Percentiles rank a stretch among this genome's conserved stretches.
phyloP scores from a whole-genome alignment of 306 rosid species.

The Hylodesmum podocarpum region DNA sequence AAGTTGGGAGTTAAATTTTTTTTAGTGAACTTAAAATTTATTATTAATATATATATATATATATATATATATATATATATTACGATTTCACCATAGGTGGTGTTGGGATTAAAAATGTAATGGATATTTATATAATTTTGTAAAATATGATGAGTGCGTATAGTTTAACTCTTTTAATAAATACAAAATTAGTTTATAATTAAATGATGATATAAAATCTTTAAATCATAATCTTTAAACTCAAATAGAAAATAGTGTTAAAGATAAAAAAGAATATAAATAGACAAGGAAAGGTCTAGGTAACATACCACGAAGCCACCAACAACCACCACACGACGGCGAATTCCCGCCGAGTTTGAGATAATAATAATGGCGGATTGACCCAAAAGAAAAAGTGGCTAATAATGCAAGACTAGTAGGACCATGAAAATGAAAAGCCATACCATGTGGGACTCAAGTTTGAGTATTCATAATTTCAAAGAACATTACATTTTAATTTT shows the following conservation, averaged over 20 bases:
- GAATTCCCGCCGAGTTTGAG: conserved; percentile 30
- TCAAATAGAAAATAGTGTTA: background rate
- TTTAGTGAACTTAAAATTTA: too few relatives aligned
- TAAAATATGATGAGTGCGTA: too few relatives aligned
- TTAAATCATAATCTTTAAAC: too few relatives aligned
- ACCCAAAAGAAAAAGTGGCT: conserved; percentile 37
- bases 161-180: too few relatives aligned
- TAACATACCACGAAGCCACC: background rate
- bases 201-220: too few relatives aligned
- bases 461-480: background rate
- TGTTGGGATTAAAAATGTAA: too few relatives aligned
- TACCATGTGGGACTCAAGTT: background rate
- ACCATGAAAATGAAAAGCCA: background rate
- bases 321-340: conserved; percentile 19
- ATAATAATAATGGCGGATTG: conserved; percentile 3
- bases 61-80: too few relatives aligned
- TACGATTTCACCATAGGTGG: too few relatives aligned
- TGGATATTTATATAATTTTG: too few relatives aligned
- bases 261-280: background rate
- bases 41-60: too few relatives aligned
- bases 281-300: background rate
- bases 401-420: conserved; percentile 18
- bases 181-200: too few relatives aligned
- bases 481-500: background rate
- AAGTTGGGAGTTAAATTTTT: too few relatives aligned